Conservation (phyloP, 1,139 yeast genomes). For the Pichia sp. region DNA sequence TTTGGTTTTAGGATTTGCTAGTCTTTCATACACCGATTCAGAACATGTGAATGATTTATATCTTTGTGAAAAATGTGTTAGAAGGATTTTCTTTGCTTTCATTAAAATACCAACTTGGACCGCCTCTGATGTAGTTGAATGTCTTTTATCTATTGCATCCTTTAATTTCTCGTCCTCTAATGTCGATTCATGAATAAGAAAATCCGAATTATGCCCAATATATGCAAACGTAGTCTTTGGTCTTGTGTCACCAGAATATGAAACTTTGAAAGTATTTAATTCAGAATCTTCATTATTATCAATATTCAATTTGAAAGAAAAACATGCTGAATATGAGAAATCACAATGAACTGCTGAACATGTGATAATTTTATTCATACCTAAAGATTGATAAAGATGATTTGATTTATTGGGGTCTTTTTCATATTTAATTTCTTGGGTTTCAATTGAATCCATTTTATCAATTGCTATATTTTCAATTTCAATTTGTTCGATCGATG, state of each 20-base stretch:
- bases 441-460: slow-evolving; percentile 5
- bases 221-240: slow-evolving; percentile 57
- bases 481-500: slow-evolving; percentile 18
- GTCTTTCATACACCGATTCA: slow-evolving; percentile 26
- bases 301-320: slow-evolving; percentile 37
- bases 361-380: slow-evolving; percentile 37
- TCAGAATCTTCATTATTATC: slow-evolving; percentile 9
- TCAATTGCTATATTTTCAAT: slow-evolving; percentile 18
- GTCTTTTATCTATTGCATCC: slow-evolving; percentile 79
- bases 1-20: slow-evolving; percentile 15
- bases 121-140: slow-evolving; percentile 90
- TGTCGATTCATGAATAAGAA: slow-evolving; percentile 89
- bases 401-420: slow-evolving; percentile 29
- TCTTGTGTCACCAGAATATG: slow-evolving; percentile 94
- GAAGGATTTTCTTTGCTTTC: slow-evolving; percentile 63
- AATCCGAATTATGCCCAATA: slow-evolving; percentile 63
- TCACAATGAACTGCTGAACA: slow-evolving; percentile 82
- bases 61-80: slow-evolving; percentile 91
- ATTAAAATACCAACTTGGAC: slow-evolving; percentile 59
- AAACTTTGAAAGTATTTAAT: slow-evolving; percentile 49
- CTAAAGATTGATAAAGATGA: slow-evolving; percentile 17
- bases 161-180: slow-evolving; percentile 72
- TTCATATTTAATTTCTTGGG: slow-evolving; percentile 19
- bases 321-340: slow-evolving; percentile 69
- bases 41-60: slow-evolving; percentile 62